phyloP scores from a whole-genome alignment of 1,284 basidiomycete genomes.

The Erythrobasidium hasegawianum region DNA sequence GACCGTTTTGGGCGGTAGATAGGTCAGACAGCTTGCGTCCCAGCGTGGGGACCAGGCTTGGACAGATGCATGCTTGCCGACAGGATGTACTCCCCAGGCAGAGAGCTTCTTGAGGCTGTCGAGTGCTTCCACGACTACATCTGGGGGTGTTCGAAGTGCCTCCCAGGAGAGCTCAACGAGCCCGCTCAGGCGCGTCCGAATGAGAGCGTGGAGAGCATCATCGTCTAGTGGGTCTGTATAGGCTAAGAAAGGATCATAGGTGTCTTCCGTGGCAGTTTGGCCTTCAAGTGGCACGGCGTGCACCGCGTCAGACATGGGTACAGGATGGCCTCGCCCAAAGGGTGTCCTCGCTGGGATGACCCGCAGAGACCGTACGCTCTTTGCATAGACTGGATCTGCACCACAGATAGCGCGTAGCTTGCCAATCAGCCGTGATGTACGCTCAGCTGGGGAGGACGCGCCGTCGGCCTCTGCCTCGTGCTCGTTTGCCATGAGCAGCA shows the following conservation, averaged over 20 bases:
- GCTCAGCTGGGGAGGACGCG: background rate
- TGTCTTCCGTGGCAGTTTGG: too few species aligned
- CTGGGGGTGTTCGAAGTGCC: constrained; percentile 1
- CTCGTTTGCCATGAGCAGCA: background rate
- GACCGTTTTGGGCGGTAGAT: background rate
- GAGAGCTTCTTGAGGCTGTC: background rate
- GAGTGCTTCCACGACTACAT: constrained; percentile 1
- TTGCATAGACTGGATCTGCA: constrained; percentile 2
- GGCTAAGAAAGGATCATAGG: background rate
- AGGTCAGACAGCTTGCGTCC: constrained; percentile 7
- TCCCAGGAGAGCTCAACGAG: constrained; percentile 5
- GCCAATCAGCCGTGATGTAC: background rate
- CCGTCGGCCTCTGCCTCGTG: background rate
- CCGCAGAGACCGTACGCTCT: constrained; percentile 1
- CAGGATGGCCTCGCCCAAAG: background rate
- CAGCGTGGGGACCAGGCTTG: background rate
- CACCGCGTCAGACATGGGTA: too few species aligned
- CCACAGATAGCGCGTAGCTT: constrained; percentile 8
- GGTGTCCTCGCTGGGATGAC: background rate
- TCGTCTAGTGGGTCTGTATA: background rate
- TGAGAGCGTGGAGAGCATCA: background rate
- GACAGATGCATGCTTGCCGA: background rate
- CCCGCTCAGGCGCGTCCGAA: constrained; percentile 5
- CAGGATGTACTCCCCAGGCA: background rate
- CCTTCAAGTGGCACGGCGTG: too few species aligned